Base-by-base conservation (phyloP, 805 yeast genomes). In the Lipomyces starkeyi region DNA sequence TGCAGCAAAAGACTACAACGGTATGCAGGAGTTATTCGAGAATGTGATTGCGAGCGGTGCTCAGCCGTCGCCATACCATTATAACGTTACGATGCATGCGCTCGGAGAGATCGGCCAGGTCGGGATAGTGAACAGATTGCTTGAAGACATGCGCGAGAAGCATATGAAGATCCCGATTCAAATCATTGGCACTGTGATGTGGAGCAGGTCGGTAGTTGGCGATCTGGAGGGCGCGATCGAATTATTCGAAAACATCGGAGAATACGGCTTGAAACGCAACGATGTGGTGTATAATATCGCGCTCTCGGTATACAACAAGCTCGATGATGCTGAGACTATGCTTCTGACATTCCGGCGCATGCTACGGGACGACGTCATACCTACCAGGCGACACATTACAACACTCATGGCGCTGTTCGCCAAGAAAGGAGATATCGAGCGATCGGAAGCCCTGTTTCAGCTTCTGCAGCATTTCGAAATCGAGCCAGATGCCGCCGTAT, bases 21-120 rank as follows among this genome's bases (percentile, higher is more conserved):
- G 49, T 9, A 49, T 71, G 72, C 68, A 63, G 35, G 32, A 32
- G 29, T 43, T 67, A n/a, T 66, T 71, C 40, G 73, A 71, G 55
- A 58, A 59, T 25, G 34, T 55, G 29, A 52, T 61, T 14, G 57
- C 52, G 9, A 59, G 55, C 14, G 63, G 63, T n/a, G 49, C 32
- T 5, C 25, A 40, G 34, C 72, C 71, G 8, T 29, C 49, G 20
- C n/a, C 59, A 14, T 40, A 29, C 6, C 73, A 69, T 40, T 71
- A 66, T 35, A 63, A 63, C 47, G 43, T 62, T 35, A 59, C 66
- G 35, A 59, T 71, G 68, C 66, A 58, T 29, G 73, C 70, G 6
- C 40, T 69, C 32, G 72, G 66, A 7, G 62, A 58, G 25, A 32
- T 60, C 25, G 73, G 73, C 5, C 65, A 61, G 40, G 52, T 62